Conservation (phyloP, 1,284 basidiomycete genomes). For the Serendipita sp. region DNA sequence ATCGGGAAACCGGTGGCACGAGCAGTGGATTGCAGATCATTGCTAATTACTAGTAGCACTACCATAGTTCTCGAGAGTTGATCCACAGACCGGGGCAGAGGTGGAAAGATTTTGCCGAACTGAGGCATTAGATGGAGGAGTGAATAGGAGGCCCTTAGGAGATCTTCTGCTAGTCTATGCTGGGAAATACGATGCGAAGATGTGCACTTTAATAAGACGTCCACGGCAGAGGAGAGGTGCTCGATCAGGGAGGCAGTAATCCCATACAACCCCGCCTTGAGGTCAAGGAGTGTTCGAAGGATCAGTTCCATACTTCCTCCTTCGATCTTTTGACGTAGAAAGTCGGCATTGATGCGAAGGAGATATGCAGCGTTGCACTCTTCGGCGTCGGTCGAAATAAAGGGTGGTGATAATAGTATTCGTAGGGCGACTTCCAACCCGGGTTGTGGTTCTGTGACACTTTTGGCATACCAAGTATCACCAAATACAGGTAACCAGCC, state of each 20-base stretch:
- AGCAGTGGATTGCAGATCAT: too few species aligned
- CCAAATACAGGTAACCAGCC: not conserved
- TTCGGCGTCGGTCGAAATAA: not conserved
- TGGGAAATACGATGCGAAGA: constrained; percentile 19
- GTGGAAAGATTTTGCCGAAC: constrained; percentile 19
- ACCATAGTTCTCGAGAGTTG: not conserved
- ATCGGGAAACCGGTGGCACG: not conserved
- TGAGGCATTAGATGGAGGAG: constrained; percentile 35
- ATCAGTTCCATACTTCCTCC: not conserved
- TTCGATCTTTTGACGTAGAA: not conserved
- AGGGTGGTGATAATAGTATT: not conserved
- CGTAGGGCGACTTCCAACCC: not conserved
- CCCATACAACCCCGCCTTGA: not conserved
- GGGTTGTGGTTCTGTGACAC: not conserved
- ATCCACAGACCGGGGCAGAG: not conserved
- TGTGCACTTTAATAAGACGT: not conserved
- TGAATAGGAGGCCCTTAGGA: constrained; percentile 40
- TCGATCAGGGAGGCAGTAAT: not conserved
- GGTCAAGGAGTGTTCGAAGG: not conserved
- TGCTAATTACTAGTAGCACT: too few species aligned
- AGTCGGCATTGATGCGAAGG: not conserved
- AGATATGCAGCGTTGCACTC: not conserved
- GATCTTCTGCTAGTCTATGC: constrained; percentile 32
- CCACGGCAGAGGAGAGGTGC: not conserved
- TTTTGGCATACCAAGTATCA: not conserved